Evolutionary conservation across 1,284 basidiomycete genomes (phyloP).

Genomic region (Pyrrhoderma noxium): DNA sequence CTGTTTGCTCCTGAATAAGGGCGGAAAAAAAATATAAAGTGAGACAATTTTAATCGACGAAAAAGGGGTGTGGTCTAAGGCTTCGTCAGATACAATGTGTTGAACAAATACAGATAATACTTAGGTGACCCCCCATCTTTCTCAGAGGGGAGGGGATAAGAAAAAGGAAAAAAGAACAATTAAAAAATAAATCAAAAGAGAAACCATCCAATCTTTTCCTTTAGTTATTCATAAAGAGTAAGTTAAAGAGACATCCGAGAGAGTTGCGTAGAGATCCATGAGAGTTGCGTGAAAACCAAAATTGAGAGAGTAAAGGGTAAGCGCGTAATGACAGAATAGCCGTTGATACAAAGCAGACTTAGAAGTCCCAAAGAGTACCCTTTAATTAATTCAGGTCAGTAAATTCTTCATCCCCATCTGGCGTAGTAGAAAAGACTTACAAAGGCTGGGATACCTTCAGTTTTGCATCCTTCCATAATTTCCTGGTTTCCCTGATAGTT

Average conservation of each 20-base stretch:
- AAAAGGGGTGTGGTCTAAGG: too few relatives aligned
- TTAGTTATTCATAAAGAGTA: not conserved
- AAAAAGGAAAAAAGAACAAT: not conserved
- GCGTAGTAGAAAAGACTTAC: too few relatives aligned
- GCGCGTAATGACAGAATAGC: not conserved
- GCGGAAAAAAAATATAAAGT: too few relatives aligned
- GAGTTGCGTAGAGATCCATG: not conserved
- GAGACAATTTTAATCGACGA: too few relatives aligned
- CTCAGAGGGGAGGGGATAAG: too few relatives aligned
- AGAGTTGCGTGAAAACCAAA: not conserved
- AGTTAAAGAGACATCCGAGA: not conserved
- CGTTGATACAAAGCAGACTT: conserved; percentile 15
- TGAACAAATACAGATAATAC: too few relatives aligned
- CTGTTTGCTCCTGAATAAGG: too few relatives aligned
- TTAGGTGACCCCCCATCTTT: too few relatives aligned
- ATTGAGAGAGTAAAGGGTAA: not conserved
- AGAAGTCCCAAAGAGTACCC: conserved; percentile 42
- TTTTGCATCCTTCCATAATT: conserved; percentile 63
- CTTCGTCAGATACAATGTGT: too few relatives aligned
- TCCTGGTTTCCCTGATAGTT: conserved; percentile 56
- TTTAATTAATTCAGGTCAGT: conserved; percentile 18
- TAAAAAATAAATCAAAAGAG: not conserved
- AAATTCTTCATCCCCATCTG: too few relatives aligned
- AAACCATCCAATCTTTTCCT: not conserved
- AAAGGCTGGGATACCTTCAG: conserved; percentile 54